Evolutionary conservation across 1,139 yeast genomes (phyloP).

Genomic region (Nakaseomyces uthaithaninus): DNA sequence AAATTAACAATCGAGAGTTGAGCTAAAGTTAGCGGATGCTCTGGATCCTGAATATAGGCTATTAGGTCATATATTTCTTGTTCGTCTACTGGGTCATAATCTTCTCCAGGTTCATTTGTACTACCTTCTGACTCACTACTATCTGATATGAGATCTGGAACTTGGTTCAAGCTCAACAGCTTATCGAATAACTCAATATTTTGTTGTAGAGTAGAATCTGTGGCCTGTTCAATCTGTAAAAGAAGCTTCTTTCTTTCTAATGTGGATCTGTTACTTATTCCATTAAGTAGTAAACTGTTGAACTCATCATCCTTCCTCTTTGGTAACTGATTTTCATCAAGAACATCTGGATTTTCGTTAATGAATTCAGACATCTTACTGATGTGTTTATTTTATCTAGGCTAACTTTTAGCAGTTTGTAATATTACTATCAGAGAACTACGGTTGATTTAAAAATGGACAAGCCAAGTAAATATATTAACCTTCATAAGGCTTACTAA

Average conservation of each 20-base stretch:
- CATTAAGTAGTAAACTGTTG: constrained; percentile 18
- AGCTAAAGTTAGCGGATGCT: constrained; percentile 91
- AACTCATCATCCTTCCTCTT: constrained; percentile 40
- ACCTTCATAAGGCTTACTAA: too few relatives aligned
- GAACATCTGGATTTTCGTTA: constrained; percentile 84
- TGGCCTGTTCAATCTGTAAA: constrained; percentile 21
- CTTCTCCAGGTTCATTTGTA: constrained; percentile 34
- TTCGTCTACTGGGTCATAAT: constrained; percentile 64
- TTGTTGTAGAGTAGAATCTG: constrained; percentile 21
- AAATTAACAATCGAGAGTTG: constrained; percentile 91
- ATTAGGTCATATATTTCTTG: constrained; percentile 70
- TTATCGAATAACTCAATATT: constrained; percentile 26
- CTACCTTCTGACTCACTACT: constrained; percentile 16
- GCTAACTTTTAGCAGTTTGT: neutral
- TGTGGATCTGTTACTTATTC: constrained; percentile 20
- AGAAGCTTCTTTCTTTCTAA: constrained; percentile 25
- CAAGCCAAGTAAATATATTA: too few relatives aligned
- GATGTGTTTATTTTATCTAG: neutral
- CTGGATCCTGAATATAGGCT: constrained; percentile 90
- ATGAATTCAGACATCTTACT: constrained; percentile 52
- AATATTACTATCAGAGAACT: neutral
- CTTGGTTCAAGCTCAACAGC: constrained; percentile 13
- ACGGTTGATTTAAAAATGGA: too few relatives aligned
- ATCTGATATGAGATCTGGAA: constrained; percentile 1
- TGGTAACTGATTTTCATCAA: constrained; percentile 71